phyloP scores from a whole-genome alignment of 2,329 filamentous ascomycete genomes.

The Arachnopeziza araneosa region DNA sequence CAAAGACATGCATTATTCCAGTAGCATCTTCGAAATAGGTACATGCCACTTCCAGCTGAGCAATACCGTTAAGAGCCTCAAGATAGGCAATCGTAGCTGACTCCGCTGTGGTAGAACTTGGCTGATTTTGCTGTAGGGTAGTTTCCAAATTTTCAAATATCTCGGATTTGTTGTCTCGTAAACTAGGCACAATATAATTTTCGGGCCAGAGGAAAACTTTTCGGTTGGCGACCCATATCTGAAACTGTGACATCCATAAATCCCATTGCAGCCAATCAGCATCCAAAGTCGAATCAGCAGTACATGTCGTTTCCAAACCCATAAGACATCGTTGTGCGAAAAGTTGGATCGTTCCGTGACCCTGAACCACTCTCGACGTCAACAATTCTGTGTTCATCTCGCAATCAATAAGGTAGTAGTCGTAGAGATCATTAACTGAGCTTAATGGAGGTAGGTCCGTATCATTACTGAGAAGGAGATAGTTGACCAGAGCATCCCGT shows the following conservation, averaged over 20 bases:
- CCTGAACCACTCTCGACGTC: too few relatives aligned
- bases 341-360: too few relatives aligned
- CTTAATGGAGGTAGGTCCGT: too few relatives aligned
- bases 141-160: not conserved
- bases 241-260: not conserved
- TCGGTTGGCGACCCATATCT: constrained; percentile 10
- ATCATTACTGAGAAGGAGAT: too few relatives aligned
- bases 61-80: not conserved
- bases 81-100: not conserved
- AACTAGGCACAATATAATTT: constrained; percentile 29
- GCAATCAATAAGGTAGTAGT: too few relatives aligned
- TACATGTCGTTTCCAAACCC: too few relatives aligned
- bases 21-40: not conserved
- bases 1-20: not conserved
- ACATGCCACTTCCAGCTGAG: not conserved
- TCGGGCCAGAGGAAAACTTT: constrained; percentile 31
- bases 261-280: too few relatives aligned
- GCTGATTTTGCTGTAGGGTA: not conserved
- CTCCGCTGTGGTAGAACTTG: not conserved
- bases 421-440: too few relatives aligned
- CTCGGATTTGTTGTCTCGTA: constrained; percentile 31
- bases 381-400: too few relatives aligned
- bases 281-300: too few relatives aligned
- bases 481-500: too few relatives aligned
- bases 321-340: too few relatives aligned